phyloP scores from a whole-genome alignment of 495 filamentous ascomycete species.

The Podospora pseudopauciseta region DNA sequence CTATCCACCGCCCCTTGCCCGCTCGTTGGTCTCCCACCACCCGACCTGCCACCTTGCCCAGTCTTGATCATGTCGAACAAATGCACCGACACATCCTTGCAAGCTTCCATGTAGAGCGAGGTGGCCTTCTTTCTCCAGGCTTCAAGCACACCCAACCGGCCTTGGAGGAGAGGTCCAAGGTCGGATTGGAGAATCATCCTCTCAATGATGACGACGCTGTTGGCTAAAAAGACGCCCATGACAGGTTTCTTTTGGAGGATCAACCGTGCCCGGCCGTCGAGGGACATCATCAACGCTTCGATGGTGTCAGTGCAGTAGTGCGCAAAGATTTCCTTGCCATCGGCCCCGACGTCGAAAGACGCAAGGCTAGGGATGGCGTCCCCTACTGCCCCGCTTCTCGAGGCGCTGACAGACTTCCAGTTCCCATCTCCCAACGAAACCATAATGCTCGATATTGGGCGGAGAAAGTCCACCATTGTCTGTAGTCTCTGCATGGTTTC shows the following conservation, averaged over 20 bases:
- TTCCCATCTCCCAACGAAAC: constrained; percentile 89
- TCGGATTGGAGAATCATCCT: constrained; percentile 81
- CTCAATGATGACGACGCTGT: constrained; percentile 81
- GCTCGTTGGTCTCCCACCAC: constrained; percentile 58
- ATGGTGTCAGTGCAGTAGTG: constrained; percentile 85
- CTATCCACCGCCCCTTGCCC: constrained; percentile 64
- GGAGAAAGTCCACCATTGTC: constrained; percentile 80
- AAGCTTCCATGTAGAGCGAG: constrained; percentile 77
- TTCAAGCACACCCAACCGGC: constrained; percentile 63
- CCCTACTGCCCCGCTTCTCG: constrained; percentile 48
- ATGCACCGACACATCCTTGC: constrained; percentile 79
- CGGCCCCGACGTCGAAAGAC: constrained; percentile 83
- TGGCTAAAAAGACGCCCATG: constrained; percentile 86
- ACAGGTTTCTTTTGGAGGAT: constrained; percentile 74
- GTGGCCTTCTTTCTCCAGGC: constrained; percentile 82
- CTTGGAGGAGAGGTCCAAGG: constrained; percentile 66
- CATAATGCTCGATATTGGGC: constrained; percentile 84
- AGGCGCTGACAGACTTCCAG: constrained; percentile 57
- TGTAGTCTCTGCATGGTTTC: constrained; percentile 86
- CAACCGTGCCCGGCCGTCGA: constrained; percentile 72
- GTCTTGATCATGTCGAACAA: constrained; percentile 93
- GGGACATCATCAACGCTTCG: constrained; percentile 67
- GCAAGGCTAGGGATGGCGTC: constrained; percentile 67
- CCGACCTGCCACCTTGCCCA: not conserved
- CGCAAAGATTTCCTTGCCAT: constrained; percentile 81